phyloP scores from a whole-genome alignment of 2,329 filamentous ascomycete genomes.

The Periconia macrospinosa region DNA sequence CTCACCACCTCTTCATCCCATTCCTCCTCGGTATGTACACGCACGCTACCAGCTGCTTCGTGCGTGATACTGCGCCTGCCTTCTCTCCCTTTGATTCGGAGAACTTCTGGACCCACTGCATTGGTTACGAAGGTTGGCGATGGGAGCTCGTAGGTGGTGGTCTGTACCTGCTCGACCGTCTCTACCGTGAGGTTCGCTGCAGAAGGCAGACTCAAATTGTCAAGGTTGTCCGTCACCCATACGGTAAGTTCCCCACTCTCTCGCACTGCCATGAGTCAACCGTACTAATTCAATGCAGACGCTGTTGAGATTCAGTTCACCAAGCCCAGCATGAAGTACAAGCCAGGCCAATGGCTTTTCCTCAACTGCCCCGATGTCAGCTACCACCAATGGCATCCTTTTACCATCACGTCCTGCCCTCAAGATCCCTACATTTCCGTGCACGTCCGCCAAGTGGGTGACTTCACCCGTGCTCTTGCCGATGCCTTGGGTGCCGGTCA shows the following conservation, averaged over 20 bases:
- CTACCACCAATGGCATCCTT: constrained; percentile 93
- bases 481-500: constrained; percentile 90
- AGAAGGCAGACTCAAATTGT: constrained; percentile 85
- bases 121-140: constrained; percentile 95
- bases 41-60: constrained; percentile 94
- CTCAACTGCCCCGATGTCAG: constrained; percentile 90
- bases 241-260: constrained; percentile 61
- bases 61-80: constrained; percentile 73
- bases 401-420: constrained; percentile 97
- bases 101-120: constrained; percentile 86
- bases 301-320: constrained; percentile 96
- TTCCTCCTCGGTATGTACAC: constrained; percentile 94
- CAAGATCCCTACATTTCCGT: constrained; percentile 93
- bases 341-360: constrained; percentile 97
- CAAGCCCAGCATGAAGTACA: constrained; percentile 97
- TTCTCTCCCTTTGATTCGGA: constrained; percentile 83
- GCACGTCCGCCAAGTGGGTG: constrained; percentile 93
- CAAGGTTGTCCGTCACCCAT: constrained; percentile 92
- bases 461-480: constrained; percentile 92
- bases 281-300: constrained; percentile 56
- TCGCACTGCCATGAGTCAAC: not conserved
- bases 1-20: constrained; percentile 96
- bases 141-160: constrained; percentile 90
- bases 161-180: constrained; percentile 82
- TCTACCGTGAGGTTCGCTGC: constrained; percentile 88